Conservation (phyloP, 805 yeast genomes). For the Kregervanrija delftensis region DNA sequence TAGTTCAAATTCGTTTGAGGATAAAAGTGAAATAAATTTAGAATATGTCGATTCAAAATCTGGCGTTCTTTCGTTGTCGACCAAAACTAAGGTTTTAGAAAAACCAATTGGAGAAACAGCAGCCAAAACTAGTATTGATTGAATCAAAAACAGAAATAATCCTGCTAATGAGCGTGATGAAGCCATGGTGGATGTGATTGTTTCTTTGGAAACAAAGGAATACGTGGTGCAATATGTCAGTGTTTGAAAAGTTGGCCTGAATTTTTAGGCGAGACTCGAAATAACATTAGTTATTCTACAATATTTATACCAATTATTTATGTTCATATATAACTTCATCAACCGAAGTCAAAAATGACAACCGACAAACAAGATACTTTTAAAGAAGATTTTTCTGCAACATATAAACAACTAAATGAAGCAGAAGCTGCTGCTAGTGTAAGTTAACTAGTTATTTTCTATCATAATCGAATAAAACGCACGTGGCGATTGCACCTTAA, state of each 20-base stretch:
- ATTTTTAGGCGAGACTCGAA: too few relatives aligned
- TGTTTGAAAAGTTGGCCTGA: too few relatives aligned
- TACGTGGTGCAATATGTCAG: too few relatives aligned
- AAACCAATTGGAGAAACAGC: conserved; percentile 6
- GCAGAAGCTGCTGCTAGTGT: conserved; percentile 61
- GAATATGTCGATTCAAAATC: conserved; percentile 18
- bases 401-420: conserved; percentile 54
- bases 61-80: conserved; percentile 13
- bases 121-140: conserved; percentile 1
- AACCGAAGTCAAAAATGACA: not conserved
- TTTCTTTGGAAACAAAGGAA: too few relatives aligned
- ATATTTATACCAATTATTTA: too few relatives aligned
- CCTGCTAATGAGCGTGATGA: too few relatives aligned
- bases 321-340: too few relatives aligned
- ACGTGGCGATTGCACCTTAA: too few relatives aligned
- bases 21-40: conserved; percentile 15
- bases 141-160: conserved; percentile 24
- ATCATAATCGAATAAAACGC: too few relatives aligned
- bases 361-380: conserved; percentile 1
- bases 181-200: too few relatives aligned
- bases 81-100: conserved; percentile 18
- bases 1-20: conserved; percentile 10
- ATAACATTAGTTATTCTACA: too few relatives aligned
- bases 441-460: conserved; percentile 13
- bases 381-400: conserved; percentile 38